Conservation (phyloP, 2,329 filamentous ascomycete species). For the Botrytis paeoniae region DNA sequence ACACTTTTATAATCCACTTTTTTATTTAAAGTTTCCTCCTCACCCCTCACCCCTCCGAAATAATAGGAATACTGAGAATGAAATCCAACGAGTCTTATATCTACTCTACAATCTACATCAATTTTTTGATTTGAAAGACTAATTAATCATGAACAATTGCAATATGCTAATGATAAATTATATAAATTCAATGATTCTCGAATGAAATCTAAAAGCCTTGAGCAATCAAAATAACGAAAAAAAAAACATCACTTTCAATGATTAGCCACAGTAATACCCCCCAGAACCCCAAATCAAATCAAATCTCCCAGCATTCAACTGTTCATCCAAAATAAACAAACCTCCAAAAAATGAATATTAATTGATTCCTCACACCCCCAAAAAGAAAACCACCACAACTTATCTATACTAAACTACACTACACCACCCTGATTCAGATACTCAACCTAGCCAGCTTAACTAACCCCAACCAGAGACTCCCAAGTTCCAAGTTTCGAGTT, state of each 20-base stretch:
- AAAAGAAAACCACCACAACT: not conserved
- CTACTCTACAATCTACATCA: not conserved
- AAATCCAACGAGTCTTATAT: not conserved
- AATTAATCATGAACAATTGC: not conserved
- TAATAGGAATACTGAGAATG: not conserved
- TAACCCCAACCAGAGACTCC: rapidly evolving
- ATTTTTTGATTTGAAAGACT: not conserved
- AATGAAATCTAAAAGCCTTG: too few species aligned
- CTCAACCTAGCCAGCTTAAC: not conserved
- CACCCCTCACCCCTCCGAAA: too few species aligned
- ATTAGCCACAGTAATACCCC: too few species aligned
- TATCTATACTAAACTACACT: not conserved
- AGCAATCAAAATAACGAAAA: too few species aligned
- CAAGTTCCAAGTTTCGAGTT: not conserved
- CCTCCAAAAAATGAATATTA: rapidly evolving
- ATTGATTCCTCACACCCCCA: not conserved
- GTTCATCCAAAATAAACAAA: not conserved
- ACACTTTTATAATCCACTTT: not conserved
- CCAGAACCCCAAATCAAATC: too few species aligned
- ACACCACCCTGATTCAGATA: not conserved
- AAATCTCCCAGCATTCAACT: too few species aligned
- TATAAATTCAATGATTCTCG: too few species aligned
- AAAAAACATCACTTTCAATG: too few species aligned
- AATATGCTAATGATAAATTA: too few species aligned
- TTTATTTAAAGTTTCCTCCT: not conserved